Evolutionary conservation across 1,139 yeast species (phyloP).

Genomic region (Hyphopichia khmerensis): DNA sequence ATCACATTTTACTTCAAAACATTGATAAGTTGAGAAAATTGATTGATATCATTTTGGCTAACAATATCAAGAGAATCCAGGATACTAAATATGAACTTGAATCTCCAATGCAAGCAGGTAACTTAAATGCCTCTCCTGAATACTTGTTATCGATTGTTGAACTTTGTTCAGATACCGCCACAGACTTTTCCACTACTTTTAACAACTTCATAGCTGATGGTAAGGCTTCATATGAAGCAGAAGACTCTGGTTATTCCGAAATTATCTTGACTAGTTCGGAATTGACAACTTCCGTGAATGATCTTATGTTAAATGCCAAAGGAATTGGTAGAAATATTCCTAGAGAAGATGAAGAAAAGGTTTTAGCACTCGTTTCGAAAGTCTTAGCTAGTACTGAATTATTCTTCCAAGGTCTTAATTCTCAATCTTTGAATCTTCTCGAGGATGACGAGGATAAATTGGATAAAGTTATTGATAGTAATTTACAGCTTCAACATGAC

Average conservation of each 20-base stretch:
- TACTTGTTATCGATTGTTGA: constrained; percentile 71
- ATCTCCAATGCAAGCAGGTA: constrained; percentile 83
- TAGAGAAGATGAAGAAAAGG: constrained; percentile 52
- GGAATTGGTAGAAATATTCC: constrained; percentile 62
- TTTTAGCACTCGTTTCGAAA: constrained; percentile 51
- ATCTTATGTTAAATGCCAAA: constrained; percentile 67
- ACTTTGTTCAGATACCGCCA: constrained; percentile 67
- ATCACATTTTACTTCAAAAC: constrained; percentile 50
- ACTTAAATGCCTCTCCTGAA: constrained; percentile 74
- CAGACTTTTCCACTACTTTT: constrained; percentile 79
- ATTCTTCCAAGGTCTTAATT: constrained; percentile 60
- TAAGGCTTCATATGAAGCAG: constrained; percentile 52
- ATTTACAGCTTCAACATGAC: constrained; percentile 69
- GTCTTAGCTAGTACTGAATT: constrained; percentile 62
- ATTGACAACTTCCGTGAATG: constrained; percentile 64
- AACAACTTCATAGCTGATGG: constrained; percentile 80
- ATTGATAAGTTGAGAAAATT: constrained; percentile 52
- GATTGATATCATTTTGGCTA: constrained; percentile 69
- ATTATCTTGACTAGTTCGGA: constrained; percentile 68
- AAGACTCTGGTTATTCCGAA: constrained; percentile 53
- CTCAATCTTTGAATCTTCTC: constrained; percentile 49
- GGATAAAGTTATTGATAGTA: constrained; percentile 74
- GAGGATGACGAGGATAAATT: constrained; percentile 65
- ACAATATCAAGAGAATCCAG: constrained; percentile 73
- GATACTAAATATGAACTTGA: constrained; percentile 71